Conservation (phyloP, 2,329 filamentous ascomycete species). For the Mycosphaerella arachidis region DNA sequence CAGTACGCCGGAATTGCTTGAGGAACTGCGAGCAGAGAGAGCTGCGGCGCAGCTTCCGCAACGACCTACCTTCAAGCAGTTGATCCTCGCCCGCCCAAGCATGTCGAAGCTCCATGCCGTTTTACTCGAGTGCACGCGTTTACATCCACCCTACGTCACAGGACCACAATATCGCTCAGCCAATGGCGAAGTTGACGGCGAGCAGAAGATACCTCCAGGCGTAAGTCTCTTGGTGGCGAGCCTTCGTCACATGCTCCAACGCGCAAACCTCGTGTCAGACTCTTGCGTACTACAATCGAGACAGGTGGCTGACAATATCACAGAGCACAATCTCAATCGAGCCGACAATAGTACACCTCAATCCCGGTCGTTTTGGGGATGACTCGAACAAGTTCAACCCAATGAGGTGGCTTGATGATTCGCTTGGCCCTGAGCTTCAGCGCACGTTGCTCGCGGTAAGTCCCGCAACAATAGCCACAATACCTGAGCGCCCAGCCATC, state of each 20-base stretch:
- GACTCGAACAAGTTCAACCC: constrained; percentile 3
- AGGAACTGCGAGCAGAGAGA: constrained; percentile 17
- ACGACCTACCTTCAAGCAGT: constrained; percentile 9
- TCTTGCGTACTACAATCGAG: neutral
- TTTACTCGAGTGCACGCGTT: constrained; percentile 14
- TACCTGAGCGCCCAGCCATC: neutral
- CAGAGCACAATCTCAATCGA: constrained; percentile 14
- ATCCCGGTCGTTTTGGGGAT: constrained; percentile 4
- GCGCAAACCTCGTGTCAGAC: neutral
- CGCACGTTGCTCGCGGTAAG: constrained; percentile 7
- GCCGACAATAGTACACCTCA: constrained; percentile 5
- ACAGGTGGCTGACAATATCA: neutral
- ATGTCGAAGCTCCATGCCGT: constrained; percentile 16
- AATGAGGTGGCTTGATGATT: constrained; percentile 5
- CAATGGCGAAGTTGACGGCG: constrained; percentile 6
- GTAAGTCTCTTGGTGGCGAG: constrained; percentile 4
- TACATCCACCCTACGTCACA: constrained; percentile 5
- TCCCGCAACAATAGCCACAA: constrained; percentile 3
- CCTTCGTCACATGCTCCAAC: neutral
- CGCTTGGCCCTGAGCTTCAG: neutral
- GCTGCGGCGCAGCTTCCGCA: neutral
- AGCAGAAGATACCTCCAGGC: constrained; percentile 1
- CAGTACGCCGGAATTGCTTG: constrained; percentile 11
- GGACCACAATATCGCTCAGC: constrained; percentile 10
- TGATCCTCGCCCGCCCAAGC: constrained; percentile 6